Evolutionary conservation across 768 basidiomycete species (phyloP).

Genomic region (Daedaleopsis nitida): DNA sequence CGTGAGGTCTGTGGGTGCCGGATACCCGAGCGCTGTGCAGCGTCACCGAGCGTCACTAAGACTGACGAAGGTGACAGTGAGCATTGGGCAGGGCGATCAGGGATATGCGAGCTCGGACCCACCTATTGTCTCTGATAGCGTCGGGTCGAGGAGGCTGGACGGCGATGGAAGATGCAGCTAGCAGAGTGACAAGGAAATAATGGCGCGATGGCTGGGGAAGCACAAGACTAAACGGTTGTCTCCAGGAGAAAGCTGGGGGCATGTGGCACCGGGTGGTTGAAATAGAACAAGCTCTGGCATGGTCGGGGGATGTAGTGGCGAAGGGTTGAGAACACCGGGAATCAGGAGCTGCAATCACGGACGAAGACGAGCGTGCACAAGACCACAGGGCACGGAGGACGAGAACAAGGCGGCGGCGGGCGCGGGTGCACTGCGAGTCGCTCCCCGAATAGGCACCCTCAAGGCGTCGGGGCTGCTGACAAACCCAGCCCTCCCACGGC

Average conservation of each 20-base stretch:
- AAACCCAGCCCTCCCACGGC: slow-evolving; percentile 13
- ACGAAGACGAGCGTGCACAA: slow-evolving; percentile 1
- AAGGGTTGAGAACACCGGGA: slow-evolving; percentile 1
- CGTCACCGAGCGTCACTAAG: too few species aligned
- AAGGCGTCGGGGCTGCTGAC: slow-evolving; percentile 15
- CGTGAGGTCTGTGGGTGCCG: slow-evolving; percentile 10
- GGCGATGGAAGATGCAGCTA: neutral
- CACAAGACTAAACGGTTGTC: slow-evolving; percentile 11
- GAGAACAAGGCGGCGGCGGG: slow-evolving; percentile 5
- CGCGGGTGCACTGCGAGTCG: neutral
- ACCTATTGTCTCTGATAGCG: neutral
- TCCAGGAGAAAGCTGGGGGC: neutral
- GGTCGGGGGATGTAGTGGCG: slow-evolving; percentile 8
- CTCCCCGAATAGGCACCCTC: slow-evolving; percentile 7
- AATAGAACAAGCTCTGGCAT: slow-evolving; percentile 14
- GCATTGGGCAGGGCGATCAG: neutral
- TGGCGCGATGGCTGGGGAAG: neutral
- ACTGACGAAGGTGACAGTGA: neutral
- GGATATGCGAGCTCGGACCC: neutral
- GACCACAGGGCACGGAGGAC: neutral
- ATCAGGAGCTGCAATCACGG: slow-evolving; percentile 1
- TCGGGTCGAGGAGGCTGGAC: neutral
- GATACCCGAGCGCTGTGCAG: slow-evolving; percentile 1
- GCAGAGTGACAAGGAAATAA: neutral
- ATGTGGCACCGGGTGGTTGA: slow-evolving; percentile 7